These are phyloP conservation scores for Phylloporus arenicola DNA, from an alignment of 768 basidiomycete species.

Conservation along the genomic window DNA sequence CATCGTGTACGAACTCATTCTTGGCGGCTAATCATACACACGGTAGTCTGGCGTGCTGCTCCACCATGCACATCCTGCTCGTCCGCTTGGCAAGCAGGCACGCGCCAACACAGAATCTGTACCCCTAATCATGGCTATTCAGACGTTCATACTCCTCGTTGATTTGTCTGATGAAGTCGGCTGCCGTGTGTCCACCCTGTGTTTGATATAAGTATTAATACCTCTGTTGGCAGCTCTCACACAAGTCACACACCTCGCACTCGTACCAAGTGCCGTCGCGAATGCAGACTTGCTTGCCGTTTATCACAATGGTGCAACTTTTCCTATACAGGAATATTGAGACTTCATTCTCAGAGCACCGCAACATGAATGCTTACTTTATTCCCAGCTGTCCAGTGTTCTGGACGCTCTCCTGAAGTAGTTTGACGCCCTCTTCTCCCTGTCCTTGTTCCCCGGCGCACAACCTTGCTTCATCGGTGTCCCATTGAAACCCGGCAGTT, in stretches of 20 bases:
- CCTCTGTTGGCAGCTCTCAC: conserved; percentile 15
- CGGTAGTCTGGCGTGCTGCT: conserved; percentile 12
- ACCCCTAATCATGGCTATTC: conserved; percentile 37
- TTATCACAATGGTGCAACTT: conserved; percentile 86
- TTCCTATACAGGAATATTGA: conserved; percentile 40
- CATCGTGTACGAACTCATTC: conserved; percentile 78
- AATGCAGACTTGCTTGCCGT: conserved; percentile 59
- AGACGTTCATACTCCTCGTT: conserved; percentile 64
- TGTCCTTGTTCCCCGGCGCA: conserved; percentile 61
- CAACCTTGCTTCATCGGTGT: conserved; percentile 44
- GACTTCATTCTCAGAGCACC: conserved; percentile 3
- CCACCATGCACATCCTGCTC: conserved; percentile 14
- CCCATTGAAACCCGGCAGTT: conserved; percentile 65
- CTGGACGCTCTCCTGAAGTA: conserved; percentile 58
- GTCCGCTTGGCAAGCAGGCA: conserved; percentile 8
- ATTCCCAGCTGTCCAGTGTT: conserved; percentile 45
- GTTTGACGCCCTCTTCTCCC: conserved; percentile 54
- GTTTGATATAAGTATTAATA: conserved; percentile 22
- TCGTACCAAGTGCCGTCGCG: conserved; percentile 75
- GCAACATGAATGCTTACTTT: conserved; percentile 42
- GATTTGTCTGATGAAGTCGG: conserved; percentile 76
- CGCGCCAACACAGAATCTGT: conserved; percentile 5
- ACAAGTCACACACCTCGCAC: conserved; percentile 56
- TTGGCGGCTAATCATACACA: conserved; percentile 42
- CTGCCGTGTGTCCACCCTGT: conserved; percentile 66